Conservation (phyloP, 75 land plant species). For the Picea glauca region DNA sequence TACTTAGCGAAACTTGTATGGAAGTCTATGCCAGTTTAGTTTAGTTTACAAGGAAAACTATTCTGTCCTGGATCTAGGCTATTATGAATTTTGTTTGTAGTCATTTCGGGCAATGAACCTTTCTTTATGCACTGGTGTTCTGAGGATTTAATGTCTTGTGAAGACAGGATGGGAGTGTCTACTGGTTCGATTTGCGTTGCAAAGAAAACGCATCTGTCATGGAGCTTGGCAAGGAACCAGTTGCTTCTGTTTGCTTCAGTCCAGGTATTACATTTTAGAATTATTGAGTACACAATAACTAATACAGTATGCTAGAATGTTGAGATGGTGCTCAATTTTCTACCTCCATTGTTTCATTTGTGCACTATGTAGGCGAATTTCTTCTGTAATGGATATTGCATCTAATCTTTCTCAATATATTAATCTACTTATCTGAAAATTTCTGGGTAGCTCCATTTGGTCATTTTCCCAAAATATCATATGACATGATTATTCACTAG, state of each 20-base stretch:
- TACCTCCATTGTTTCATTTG: neutral
- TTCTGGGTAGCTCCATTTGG: too few relatives aligned
- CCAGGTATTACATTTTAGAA: conserved; percentile 26
- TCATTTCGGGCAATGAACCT: neutral
- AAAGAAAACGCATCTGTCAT: conserved; percentile 34
- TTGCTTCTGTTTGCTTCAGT: conserved; percentile 59
- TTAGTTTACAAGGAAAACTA: neutral
- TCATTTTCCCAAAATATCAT: too few relatives aligned
- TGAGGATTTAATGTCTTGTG: neutral
- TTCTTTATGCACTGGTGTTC: neutral
- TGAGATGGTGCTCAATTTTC: neutral
- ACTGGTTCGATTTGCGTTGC: conserved; percentile 56
- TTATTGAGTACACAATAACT: neutral
- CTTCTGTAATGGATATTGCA: neutral
- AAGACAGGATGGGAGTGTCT: conserved; percentile 58
- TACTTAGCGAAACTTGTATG: neutral
- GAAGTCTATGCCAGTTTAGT: neutral
- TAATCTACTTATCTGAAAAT: neutral
- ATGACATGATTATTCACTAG: too few relatives aligned
- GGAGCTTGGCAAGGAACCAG: conserved; percentile 31
- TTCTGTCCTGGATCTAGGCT: neutral
- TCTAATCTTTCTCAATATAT: neutral
- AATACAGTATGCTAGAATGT: neutral
- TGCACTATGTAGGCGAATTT: neutral
- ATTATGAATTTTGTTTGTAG: neutral